Conservation (phyloP, 2,329 filamentous ascomycete species). For the Monilinia fructicola region DNA sequence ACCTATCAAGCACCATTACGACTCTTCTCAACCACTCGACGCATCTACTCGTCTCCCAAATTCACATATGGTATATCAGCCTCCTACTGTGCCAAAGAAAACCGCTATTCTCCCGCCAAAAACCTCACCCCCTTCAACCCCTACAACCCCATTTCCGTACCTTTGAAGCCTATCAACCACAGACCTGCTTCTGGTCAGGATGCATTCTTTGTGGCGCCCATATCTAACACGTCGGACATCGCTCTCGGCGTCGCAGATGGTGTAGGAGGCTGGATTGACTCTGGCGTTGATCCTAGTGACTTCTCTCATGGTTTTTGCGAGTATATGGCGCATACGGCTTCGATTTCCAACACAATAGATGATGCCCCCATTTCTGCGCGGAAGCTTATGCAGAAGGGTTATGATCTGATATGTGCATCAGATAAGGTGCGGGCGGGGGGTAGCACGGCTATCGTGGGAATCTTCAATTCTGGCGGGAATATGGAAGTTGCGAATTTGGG, state of each 20-base stretch:
- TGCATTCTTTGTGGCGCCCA: slow-evolving; percentile 85
- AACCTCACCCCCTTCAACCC: slow-evolving; percentile 72
- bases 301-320: slow-evolving; percentile 93
- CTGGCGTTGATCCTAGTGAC: slow-evolving; percentile 88
- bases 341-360: slow-evolving; percentile 36
- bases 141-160: slow-evolving; percentile 55
- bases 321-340: slow-evolving; percentile 80
- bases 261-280: slow-evolving; percentile 92
- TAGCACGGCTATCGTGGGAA: slow-evolving; percentile 86
- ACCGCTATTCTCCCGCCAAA: slow-evolving; percentile 63
- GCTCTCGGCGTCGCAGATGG: slow-evolving; percentile 92
- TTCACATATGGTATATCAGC: slow-evolving; percentile 71
- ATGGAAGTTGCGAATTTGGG: slow-evolving; percentile 92
- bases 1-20: slow-evolving; percentile 18
- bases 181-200: slow-evolving; percentile 86
- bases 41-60: slow-evolving; percentile 30
- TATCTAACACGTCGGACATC: slow-evolving; percentile 64
- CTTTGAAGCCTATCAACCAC: slow-evolving; percentile 55
- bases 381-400: slow-evolving; percentile 76
- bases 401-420: slow-evolving; percentile 77
- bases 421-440: slow-evolving; percentile 74
- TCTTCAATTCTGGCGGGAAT: slow-evolving; percentile 69
- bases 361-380: slow-evolving; percentile 56
- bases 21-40: slow-evolving; percentile 32
- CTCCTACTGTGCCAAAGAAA: slow-evolving; percentile 73